Evolutionary conservation across 2,329 filamentous ascomycete species (phyloP).

Genomic region (Paramyrothecium sp.): DNA sequence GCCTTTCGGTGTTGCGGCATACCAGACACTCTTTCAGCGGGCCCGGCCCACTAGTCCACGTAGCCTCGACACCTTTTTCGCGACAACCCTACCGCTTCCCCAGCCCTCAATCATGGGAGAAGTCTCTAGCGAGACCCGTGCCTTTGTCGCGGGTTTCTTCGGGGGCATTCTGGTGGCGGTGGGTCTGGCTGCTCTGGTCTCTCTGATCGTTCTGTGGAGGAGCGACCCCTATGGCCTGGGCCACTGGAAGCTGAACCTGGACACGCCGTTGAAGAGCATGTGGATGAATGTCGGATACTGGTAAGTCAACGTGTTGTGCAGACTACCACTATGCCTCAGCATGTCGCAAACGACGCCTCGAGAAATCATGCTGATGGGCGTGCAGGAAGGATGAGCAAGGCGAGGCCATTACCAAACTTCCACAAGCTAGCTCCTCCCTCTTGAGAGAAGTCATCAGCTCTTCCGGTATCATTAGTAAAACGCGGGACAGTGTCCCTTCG

Average conservation of each 20-base stretch:
- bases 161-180: slow-evolving; percentile 20
- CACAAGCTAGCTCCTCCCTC: slow-evolving; percentile 47
- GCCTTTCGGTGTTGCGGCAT: too few relatives aligned
- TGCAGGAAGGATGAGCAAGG: slow-evolving; percentile 27
- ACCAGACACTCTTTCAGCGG: too few relatives aligned
- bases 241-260: slow-evolving; percentile 55
- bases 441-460: slow-evolving; percentile 43
- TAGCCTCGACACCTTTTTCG: not conserved
- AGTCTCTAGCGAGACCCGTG: slow-evolving; percentile 4
- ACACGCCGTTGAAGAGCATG: slow-evolving; percentile 46
- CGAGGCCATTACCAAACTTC: slow-evolving; percentile 32
- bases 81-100: not conserved
- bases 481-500: not conserved
- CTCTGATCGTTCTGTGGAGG: slow-evolving; percentile 18
- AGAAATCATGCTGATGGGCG: not conserved
- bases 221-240: slow-evolving; percentile 46
- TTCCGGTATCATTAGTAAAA: slow-evolving; percentile 32
- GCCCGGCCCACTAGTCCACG: too few relatives aligned
- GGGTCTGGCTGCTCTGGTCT: slow-evolving; percentile 9
- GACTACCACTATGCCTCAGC: too few relatives aligned
- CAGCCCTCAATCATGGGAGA: not conserved
- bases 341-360: not conserved
- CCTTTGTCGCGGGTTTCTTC: slow-evolving; percentile 24
- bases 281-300: slow-evolving; percentile 66
- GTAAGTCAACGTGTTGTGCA: slow-evolving; percentile 33